Percentiles rank a stretch among this genome's conserved stretches.
phyloP scores from a whole-genome alignment of 2,329 filamentous ascomycete genomes.

The Verticillium zaregamsianum region DNA sequence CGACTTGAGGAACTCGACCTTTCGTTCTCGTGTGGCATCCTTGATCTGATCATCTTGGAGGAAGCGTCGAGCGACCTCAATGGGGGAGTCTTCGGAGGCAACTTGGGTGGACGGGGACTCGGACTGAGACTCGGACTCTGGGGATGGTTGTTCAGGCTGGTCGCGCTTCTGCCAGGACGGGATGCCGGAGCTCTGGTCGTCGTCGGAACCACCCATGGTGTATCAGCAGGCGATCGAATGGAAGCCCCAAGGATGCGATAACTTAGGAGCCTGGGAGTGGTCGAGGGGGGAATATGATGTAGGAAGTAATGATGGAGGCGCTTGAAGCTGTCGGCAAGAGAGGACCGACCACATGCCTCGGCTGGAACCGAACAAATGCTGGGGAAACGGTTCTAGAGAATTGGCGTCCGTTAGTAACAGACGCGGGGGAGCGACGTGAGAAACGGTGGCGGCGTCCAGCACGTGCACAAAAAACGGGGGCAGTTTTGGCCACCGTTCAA shows the following conservation, averaged over 20 bases:
- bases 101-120: background rate
- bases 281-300: background rate
- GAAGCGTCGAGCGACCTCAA: constrained; percentile 69
- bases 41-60: constrained; percentile 70
- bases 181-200: constrained; percentile 16
- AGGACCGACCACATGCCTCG: constrained; percentile 15
- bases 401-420: background rate
- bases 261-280: background rate
- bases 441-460: background rate
- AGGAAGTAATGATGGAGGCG: background rate
- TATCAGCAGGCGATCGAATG: background rate
- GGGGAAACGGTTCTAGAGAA: constrained; percentile 2
- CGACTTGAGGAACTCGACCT: constrained; percentile 69
- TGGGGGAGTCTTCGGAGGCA: background rate
- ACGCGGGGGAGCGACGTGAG: background rate
- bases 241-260: too few relatives aligned
- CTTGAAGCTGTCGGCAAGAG: background rate
- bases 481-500: background rate
- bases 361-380: constrained; percentile 4
- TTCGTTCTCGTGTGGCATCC: constrained; percentile 65
- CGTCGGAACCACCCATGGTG: constrained; percentile 27
- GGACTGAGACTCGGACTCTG: background rate
- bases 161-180: constrained; percentile 26
- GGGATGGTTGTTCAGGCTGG: constrained; percentile 5
- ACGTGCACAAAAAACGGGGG: background rate